A percentile compares a stretch with the other conserved stretches of the same genome.
phyloP scores from a whole-genome alignment of 176 grass and related monocot species.

The Paspalum notatum region DNA sequence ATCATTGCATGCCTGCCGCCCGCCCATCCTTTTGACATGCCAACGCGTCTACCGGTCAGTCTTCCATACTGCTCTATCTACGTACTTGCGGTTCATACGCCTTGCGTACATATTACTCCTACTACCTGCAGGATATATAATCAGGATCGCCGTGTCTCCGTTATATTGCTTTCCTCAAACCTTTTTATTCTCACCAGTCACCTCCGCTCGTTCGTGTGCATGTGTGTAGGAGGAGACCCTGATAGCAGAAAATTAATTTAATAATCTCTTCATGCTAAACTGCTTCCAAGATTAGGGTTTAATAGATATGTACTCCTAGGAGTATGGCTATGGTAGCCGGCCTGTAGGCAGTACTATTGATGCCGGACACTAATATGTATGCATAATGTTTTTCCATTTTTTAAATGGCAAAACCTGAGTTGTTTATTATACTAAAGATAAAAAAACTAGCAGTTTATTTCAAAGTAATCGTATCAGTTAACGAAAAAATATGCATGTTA shows the following conservation, averaged over 20 bases:
- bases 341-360: too few species aligned
- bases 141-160: neutral
- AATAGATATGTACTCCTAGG: too few species aligned
- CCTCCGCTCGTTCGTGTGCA: neutral
- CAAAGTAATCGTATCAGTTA: too few species aligned
- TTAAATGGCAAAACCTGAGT: too few species aligned
- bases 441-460: too few species aligned
- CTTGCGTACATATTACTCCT: neutral
- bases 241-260: neutral
- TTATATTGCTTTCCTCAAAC: neutral
- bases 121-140: too few species aligned
- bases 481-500: too few species aligned
- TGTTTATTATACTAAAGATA: too few species aligned
- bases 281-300: neutral
- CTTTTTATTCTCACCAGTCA: neutral
- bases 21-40: conserved; percentile 28
- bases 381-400: too few species aligned
- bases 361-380: too few species aligned
- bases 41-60: neutral
- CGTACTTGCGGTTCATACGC: too few species aligned
- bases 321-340: too few species aligned
- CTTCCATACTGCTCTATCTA: neutral
- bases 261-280: neutral
- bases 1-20: conserved; percentile 54
- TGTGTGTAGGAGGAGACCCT: neutral